phyloP scores from a whole-genome alignment of 768 basidiomycete genomes.

The Mycena pura region DNA sequence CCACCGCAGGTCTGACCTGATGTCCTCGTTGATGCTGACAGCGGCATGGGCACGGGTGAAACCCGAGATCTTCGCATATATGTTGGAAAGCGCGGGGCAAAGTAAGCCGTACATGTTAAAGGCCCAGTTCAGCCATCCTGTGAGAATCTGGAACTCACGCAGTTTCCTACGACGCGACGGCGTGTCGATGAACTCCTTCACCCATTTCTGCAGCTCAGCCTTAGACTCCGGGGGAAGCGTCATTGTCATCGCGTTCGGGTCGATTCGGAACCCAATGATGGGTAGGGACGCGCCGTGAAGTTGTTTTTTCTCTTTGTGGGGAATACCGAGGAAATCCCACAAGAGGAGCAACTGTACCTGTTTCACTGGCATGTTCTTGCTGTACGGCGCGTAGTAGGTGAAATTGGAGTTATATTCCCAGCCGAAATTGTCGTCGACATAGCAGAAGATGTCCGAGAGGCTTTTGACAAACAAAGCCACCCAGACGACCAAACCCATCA shows the following conservation, averaged over 20 bases:
- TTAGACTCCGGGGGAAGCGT: conserved; percentile 16
- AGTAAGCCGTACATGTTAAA: conserved; percentile 26
- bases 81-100: conserved; percentile 26
- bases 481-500: conserved; percentile 39
- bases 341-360: conserved; percentile 33
- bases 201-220: conserved; percentile 9
- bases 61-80: conserved; percentile 34
- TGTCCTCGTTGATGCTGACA: conserved; percentile 23
- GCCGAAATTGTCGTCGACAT: conserved; percentile 37
- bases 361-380: conserved; percentile 24
- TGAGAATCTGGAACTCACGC: conserved; percentile 27
- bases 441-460: conserved; percentile 26
- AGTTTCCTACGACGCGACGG: conserved; percentile 17
- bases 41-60: conserved; percentile 14
- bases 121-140: conserved; percentile 36
- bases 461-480: conserved; percentile 28
- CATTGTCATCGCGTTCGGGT: conserved; percentile 31
- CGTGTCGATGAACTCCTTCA: conserved; percentile 21
- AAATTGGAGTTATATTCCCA: conserved; percentile 18
- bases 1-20: conserved; percentile 31
- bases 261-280: conserved; percentile 40
- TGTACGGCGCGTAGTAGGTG: conserved; percentile 29
- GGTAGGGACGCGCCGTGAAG: conserved; percentile 23
- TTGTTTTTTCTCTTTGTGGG: conserved; percentile 33
- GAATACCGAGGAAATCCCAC: conserved; percentile 35